Evolutionary conservation across 495 filamentous ascomycete genomes (phyloP).

Genomic region (Parathielavia hyrcaniae): DNA sequence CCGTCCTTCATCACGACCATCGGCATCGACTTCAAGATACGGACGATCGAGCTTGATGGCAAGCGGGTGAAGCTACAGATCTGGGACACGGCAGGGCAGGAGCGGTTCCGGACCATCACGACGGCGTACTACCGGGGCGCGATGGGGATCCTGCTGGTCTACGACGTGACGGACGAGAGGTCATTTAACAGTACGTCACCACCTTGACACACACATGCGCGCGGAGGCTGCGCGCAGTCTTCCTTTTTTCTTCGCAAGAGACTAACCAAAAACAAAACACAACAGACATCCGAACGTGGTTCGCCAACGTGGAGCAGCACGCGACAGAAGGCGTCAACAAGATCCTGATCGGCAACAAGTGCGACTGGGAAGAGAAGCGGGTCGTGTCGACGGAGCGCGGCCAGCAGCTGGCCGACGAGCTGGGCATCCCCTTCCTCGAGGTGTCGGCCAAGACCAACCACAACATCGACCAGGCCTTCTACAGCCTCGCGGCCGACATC

Average conservation of each 20-base stretch:
- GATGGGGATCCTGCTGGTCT: slow-evolving; percentile 97
- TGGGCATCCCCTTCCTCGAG: slow-evolving; percentile 97
- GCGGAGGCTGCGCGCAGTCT: too few relatives aligned
- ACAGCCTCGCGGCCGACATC: slow-evolving; percentile 89
- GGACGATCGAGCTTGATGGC: slow-evolving; percentile 95
- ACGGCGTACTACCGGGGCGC: slow-evolving; percentile 97
- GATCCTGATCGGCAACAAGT: slow-evolving; percentile 99
- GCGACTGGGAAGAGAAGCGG: slow-evolving; percentile 99
- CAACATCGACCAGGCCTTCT: slow-evolving; percentile 99
- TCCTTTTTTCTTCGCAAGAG: neutral
- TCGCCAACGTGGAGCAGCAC: slow-evolving; percentile 98
- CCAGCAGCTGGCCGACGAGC: slow-evolving; percentile 87
- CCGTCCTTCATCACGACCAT: slow-evolving; percentile 99
- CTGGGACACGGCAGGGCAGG: slow-evolving; percentile 98
- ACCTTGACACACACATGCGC: too few relatives aligned
- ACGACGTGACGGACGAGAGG: slow-evolving; percentile 96
- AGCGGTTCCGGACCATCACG: slow-evolving; percentile 96
- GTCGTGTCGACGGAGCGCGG: slow-evolving; percentile 88
- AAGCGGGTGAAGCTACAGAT: slow-evolving; percentile 99
- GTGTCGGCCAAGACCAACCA: slow-evolving; percentile 98
- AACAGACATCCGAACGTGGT: slow-evolving; percentile 96
- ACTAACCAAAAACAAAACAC: neutral
- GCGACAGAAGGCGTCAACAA: slow-evolving; percentile 99
- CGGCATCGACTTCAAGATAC: slow-evolving; percentile 99
- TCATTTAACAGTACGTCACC: slow-evolving; percentile 86